Conservation (phyloP, 2,329 filamentous ascomycete species). For the Scedosporium apiospermum region DNA sequence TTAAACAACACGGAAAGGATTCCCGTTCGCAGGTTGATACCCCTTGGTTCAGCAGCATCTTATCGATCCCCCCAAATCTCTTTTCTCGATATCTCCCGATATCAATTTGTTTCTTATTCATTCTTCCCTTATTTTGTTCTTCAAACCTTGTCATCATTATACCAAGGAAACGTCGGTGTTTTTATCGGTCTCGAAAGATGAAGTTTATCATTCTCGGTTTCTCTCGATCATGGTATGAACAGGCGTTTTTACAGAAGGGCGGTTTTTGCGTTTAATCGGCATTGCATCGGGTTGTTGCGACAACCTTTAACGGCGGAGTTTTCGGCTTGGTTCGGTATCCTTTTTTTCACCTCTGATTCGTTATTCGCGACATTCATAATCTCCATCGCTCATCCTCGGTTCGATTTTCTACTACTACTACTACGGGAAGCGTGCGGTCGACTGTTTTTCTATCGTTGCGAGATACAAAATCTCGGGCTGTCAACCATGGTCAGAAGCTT, state of each 20-base stretch:
- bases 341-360: slow-evolving; percentile 6
- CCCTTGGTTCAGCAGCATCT: background rate
- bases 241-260: slow-evolving; percentile 4
- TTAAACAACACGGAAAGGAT: slow-evolving; percentile 1
- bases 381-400: slow-evolving; percentile 1
- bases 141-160: background rate
- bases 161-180: slow-evolving; percentile 4
- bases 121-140: background rate
- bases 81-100: background rate
- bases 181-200: slow-evolving; percentile 4
- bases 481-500: background rate
- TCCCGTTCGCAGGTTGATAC: background rate
- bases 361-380: slow-evolving; percentile 6
- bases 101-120: background rate
- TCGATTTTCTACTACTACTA: background rate
- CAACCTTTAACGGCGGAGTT: background rate
- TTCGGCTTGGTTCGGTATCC: background rate
- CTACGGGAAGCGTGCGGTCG: background rate
- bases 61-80: background rate
- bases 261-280: slow-evolving; percentile 1
- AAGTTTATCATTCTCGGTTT: slow-evolving; percentile 1
- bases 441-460: background rate
- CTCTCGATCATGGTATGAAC: slow-evolving; percentile 1
- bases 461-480: slow-evolving; percentile 2
- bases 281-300: slow-evolving; percentile 4